Conservation (phyloP, 108 stramenopile species). For the Phaeodactylum tricornutum region DNA sequence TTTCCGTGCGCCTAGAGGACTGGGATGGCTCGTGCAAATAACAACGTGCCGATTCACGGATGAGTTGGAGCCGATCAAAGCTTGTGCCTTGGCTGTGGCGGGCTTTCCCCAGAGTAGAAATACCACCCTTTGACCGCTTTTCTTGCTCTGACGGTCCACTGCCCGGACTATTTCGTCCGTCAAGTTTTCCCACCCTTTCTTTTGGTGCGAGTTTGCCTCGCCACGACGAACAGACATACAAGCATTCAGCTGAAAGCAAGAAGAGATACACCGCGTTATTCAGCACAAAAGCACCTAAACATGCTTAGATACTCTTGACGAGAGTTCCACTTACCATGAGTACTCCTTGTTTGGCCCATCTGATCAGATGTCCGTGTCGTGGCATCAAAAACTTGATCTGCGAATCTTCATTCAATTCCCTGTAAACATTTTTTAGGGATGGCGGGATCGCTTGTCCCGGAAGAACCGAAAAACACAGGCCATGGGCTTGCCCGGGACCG, state of each 20-base stretch:
- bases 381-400: constrained; percentile 24
- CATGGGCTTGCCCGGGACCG: constrained; percentile 80
- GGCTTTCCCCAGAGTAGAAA: constrained; percentile 98
- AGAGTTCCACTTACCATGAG: too few relatives aligned
- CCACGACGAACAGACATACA: constrained; percentile 88
- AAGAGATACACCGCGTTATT: too few relatives aligned
- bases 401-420: constrained; percentile 56
- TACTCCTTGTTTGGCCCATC: constrained; percentile 94
- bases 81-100: constrained; percentile 54
- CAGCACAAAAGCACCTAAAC: too few relatives aligned
- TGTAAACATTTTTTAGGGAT: constrained; percentile 89
- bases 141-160: constrained; percentile 8
- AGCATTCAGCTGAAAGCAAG: constrained; percentile 94
- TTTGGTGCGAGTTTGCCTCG: constrained; percentile 85
- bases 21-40: constrained; percentile 74
- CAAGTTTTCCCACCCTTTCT: constrained; percentile 92
- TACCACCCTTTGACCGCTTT: constrained; percentile 46
- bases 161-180: constrained; percentile 80
- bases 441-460: constrained; percentile 68
- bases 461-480: constrained; percentile 85
- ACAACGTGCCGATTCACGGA: constrained; percentile 8
- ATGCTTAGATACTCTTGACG: too few relatives aligned
- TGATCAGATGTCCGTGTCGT: constrained; percentile 56
- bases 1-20: constrained; percentile 88
- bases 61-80: constrained; percentile 7